Percentiles rank a stretch among this genome's conserved stretches.
phyloP scores from a whole-genome alignment of 73 alveolate genomes.

The Symbiodinium pilosum region DNA sequence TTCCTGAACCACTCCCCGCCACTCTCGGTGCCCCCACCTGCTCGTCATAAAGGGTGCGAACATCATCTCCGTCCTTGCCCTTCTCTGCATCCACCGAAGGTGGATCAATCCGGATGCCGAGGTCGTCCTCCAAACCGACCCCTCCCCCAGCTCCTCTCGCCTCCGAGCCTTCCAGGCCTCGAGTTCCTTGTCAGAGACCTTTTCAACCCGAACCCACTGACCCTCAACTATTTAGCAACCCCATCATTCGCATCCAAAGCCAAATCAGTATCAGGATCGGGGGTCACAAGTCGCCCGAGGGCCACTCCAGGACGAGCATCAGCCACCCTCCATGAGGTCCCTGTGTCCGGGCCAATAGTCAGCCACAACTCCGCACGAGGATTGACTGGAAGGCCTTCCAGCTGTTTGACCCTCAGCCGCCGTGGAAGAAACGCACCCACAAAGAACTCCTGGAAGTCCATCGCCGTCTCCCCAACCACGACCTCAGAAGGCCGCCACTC shows the following conservation, averaged over 20 bases:
- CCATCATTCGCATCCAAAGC: neutral
- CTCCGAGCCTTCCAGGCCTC: neutral
- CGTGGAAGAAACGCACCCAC: neutral
- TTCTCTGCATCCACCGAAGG: neutral
- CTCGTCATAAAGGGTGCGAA: neutral
- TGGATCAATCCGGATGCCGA: neutral
- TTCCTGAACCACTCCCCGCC: neutral
- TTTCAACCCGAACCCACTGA: neutral
- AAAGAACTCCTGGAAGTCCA: neutral
- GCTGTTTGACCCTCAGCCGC: neutral
- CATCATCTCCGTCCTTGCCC: neutral
- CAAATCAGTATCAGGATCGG: neutral
- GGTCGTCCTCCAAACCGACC: neutral
- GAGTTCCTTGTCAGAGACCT: neutral
- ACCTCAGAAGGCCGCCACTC: slow-evolving; percentile 3
- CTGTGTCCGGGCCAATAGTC: neutral
- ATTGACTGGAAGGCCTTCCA: neutral
- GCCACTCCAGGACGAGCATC: neutral
- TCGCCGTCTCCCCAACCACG: neutral
- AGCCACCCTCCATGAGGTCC: neutral
- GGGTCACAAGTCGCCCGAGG: neutral
- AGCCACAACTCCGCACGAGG: neutral
- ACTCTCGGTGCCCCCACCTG: neutral
- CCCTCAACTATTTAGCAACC: neutral
- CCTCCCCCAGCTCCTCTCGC: neutral